phyloP scores from a whole-genome alignment of 2,329 filamentous ascomycete species.

The Penicillium psychrosexuale region DNA sequence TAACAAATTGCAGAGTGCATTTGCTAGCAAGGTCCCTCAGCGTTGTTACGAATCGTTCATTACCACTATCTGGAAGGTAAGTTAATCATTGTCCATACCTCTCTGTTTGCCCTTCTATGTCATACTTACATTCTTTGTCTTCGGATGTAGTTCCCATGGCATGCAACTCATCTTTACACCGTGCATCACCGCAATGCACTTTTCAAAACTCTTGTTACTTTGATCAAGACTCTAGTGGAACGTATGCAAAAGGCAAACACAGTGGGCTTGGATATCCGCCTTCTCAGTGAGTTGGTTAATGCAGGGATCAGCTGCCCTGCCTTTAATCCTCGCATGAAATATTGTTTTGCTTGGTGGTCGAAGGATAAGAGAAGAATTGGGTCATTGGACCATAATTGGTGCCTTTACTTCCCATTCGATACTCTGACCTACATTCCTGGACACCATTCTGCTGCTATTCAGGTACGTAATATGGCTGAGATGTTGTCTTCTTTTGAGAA shows the following conservation, averaged over 20 bases:
- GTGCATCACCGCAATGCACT: slow-evolving; percentile 48
- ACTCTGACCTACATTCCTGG: slow-evolving; percentile 29
- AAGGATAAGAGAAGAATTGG: background rate
- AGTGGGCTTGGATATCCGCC: slow-evolving; percentile 40
- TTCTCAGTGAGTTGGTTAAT: slow-evolving; percentile 40
- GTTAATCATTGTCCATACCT: background rate
- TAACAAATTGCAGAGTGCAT: slow-evolving; percentile 45
- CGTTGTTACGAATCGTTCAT: slow-evolving; percentile 54
- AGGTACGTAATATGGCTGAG: slow-evolving; percentile 23
- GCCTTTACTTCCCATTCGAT: slow-evolving; percentile 39
- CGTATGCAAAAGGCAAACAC: slow-evolving; percentile 49
- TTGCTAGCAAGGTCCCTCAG: slow-evolving; percentile 49
- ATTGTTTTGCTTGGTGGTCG: slow-evolving; percentile 17
- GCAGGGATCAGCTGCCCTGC: slow-evolving; percentile 43
- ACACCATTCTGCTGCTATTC: slow-evolving; percentile 20
- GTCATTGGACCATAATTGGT: background rate
- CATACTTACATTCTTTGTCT: slow-evolving; percentile 4
- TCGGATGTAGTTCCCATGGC: slow-evolving; percentile 50
- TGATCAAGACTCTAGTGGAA: slow-evolving; percentile 68
- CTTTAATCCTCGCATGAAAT: slow-evolving; percentile 47
- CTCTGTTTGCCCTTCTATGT: background rate
- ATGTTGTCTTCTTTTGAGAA: background rate
- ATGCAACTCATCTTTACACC: slow-evolving; percentile 44
- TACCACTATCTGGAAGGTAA: slow-evolving; percentile 51
- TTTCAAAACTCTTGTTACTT: slow-evolving; percentile 47